Percentiles rank a stretch among this genome's conserved stretches.
phyloP scores from a whole-genome alignment of 2,329 filamentous ascomycete species.

The Epichloe glyceriae region DNA sequence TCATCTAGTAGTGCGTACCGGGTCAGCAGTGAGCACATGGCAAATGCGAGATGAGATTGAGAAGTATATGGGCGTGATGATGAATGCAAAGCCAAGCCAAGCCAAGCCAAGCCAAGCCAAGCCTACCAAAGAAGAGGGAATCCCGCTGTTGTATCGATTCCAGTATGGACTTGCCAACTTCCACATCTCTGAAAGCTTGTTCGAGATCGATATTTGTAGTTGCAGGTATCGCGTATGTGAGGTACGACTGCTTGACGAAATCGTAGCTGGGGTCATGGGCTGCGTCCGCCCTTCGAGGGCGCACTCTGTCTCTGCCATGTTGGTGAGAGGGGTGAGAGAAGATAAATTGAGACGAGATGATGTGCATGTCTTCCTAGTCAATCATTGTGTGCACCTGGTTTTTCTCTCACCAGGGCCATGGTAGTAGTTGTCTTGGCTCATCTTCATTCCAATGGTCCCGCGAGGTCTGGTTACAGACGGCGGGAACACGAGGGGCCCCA shows the following conservation, averaged over 20 bases:
- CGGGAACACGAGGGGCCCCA: not conserved
- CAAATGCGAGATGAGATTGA: slow-evolving; percentile 9
- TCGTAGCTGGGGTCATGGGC: slow-evolving; percentile 13
- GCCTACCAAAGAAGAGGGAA: slow-evolving; percentile 58
- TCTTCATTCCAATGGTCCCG: not conserved
- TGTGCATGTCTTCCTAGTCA: slow-evolving; percentile 10
- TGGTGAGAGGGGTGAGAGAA: not conserved
- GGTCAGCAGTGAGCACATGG: slow-evolving; percentile 10
- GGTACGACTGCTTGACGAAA: slow-evolving; percentile 44
- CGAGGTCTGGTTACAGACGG: not conserved
- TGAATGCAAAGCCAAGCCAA: not conserved
- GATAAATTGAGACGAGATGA: not conserved
- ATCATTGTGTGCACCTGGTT: not conserved
- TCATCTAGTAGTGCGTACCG: slow-evolving; percentile 43
- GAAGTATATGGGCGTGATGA: not conserved
- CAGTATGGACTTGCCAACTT: slow-evolving; percentile 33
- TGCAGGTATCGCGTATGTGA: slow-evolving; percentile 48
- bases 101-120: slow-evolving; percentile 13
- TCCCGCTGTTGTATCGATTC: slow-evolving; percentile 49
- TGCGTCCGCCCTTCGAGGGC: slow-evolving; percentile 11
- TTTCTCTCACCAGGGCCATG: not conserved
- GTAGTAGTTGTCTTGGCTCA: too few species aligned
- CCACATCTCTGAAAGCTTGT: slow-evolving; percentile 31
- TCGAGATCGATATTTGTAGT: slow-evolving; percentile 42
- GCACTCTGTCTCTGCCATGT: slow-evolving; percentile 13